These are phyloP conservation scores for Physcomitrellopsis africana DNA, from an alignment of 225 moss, liverwort and hornwort species.

Conservation along the genomic window DNA sequence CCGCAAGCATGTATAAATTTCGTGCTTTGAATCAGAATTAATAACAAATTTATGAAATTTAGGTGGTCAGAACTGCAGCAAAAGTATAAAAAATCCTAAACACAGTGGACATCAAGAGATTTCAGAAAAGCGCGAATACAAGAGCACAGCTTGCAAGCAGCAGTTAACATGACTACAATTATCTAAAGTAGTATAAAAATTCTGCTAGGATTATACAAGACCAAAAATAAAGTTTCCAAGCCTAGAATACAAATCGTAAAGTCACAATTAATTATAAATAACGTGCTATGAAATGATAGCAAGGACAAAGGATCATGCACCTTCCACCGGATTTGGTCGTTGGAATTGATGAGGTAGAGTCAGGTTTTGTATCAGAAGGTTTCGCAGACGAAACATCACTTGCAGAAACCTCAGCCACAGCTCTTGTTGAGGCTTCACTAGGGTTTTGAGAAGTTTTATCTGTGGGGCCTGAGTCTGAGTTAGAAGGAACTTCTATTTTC, in stretches of 20 bases:
- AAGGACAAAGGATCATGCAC: slow-evolving; percentile 28
- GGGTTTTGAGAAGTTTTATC: slow-evolving; percentile 50
- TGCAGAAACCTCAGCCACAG: slow-evolving; percentile 55
- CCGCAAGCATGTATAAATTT: neutral
- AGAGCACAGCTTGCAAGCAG: slow-evolving; percentile 21
- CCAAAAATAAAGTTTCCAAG: slow-evolving; percentile 3
- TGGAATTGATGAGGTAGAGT: slow-evolving; percentile 46
- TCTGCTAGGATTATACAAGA: slow-evolving; percentile 14
- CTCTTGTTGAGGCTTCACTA: slow-evolving; percentile 59
- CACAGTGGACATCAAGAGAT: no score
- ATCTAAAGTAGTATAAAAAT: slow-evolving; percentile 11
- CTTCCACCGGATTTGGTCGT: slow-evolving; percentile 65
- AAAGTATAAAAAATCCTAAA: no score
- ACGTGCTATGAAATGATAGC: slow-evolving; percentile 1
- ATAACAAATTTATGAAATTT: no score
- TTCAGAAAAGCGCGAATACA: neutral
- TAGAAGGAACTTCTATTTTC: slow-evolving; percentile 43
- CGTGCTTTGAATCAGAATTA: no score
- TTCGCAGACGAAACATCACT: slow-evolving; percentile 47
- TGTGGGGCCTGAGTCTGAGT: slow-evolving; percentile 37
- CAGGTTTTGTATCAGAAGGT: slow-evolving; percentile 51
- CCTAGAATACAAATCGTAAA: neutral
- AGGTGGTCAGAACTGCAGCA: no score
- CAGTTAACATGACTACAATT: slow-evolving; percentile 10
- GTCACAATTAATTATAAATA: neutral